Percentiles rank a stretch among this genome's conserved stretches.
Evolutionary conservation across 2,329 filamentous ascomycete species (phyloP).

Genomic region (Hortaea werneckii): DNA sequence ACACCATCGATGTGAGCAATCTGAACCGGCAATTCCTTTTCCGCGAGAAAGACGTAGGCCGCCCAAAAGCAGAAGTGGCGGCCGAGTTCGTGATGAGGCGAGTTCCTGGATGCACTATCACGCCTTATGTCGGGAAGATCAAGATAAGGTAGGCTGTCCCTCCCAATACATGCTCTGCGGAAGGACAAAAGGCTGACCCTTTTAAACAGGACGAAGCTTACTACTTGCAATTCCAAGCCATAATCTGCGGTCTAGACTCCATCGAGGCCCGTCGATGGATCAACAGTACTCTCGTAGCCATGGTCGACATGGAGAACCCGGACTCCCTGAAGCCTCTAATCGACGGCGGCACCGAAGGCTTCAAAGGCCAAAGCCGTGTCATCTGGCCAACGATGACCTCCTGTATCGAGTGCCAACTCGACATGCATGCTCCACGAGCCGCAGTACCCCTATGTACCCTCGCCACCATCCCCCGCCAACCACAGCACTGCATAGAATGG

Average conservation of each 20-base stretch:
- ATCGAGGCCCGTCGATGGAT: slow-evolving; percentile 99
- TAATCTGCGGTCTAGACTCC: slow-evolving; percentile 91
- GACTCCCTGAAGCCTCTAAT: slow-evolving; percentile 89
- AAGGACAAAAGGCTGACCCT: no score
- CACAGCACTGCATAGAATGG: slow-evolving; percentile 98
- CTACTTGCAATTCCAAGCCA: slow-evolving; percentile 91
- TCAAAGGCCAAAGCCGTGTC: slow-evolving; percentile 93
- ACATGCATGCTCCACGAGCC: slow-evolving; percentile 97
- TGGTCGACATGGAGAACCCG: slow-evolving; percentile 73
- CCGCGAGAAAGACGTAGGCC: slow-evolving; percentile 81
- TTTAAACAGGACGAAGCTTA: slow-evolving; percentile 63
- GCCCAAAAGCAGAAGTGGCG: slow-evolving; percentile 85
- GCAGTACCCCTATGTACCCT: slow-evolving; percentile 94
- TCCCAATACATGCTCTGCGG: not conserved
- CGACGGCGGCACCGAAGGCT: slow-evolving; percentile 94
- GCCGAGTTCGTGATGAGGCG: slow-evolving; percentile 83
- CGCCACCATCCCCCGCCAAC: slow-evolving; percentile 89
- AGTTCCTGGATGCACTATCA: slow-evolving; percentile 85
- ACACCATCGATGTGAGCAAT: slow-evolving; percentile 98
- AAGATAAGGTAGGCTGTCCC: slow-evolving; percentile 54
- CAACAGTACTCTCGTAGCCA: slow-evolving; percentile 81
- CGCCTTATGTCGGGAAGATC: slow-evolving; percentile 90
- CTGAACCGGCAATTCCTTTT: slow-evolving; percentile 97
- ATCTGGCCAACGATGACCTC: slow-evolving; percentile 86
- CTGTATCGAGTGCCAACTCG: slow-evolving; percentile 95